Evolutionary conservation across 495 filamentous ascomycete species (phyloP), one percentile per base, ranked within the genome.

Genomic region (Hyphodiscus hymeniophilus): DNA sequence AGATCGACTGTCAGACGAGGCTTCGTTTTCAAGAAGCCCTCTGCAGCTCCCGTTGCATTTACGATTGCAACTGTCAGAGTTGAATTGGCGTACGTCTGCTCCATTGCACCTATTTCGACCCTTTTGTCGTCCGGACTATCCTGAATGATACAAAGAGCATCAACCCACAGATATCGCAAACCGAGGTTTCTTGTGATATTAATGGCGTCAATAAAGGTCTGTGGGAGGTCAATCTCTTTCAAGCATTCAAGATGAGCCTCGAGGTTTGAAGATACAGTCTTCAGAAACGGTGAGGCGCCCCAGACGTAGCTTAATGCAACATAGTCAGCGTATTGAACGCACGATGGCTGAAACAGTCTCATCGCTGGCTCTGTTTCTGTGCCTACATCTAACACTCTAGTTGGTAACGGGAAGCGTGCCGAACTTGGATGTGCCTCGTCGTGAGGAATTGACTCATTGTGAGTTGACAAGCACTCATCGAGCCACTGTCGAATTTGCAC

Each of bases 81-180:
- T 0, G 45, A 33, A 35, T 58, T 45, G 6, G 26, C 44, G 39
- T 60, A 63, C 13, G 59, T 55, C 10, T 60, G 35, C 7, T 45
- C 47, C 41, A 63, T 60, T 30, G 15, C 28, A 2, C 35, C 30
- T 3, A 62, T 43, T 45, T 62, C 56, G 26, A 16, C 48, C 0
- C 21, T 43, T 44, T 60, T 56, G 21, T 62, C 60, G 7, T 57
- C 48, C 1, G 24, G n/a, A 10, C 47, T 57, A 46, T 63, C 57
- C 26, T 62, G 60, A 39, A 62, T 48, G 30, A 60, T 63, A 44
- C 60, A 63, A 11, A 59, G 52, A 6, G 60, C 51, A 44, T 63
- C 60, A 38, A 60, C 49, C 60, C 60, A 63, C 0, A 63, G 38
- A 31, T 62, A 60, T 4, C 38, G 38, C 5, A 59, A 45, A 7